Evolutionary conservation across 192 early-diverging fungal species (phyloP).

Genomic region (Umbelopsis ramanniana): DNA sequence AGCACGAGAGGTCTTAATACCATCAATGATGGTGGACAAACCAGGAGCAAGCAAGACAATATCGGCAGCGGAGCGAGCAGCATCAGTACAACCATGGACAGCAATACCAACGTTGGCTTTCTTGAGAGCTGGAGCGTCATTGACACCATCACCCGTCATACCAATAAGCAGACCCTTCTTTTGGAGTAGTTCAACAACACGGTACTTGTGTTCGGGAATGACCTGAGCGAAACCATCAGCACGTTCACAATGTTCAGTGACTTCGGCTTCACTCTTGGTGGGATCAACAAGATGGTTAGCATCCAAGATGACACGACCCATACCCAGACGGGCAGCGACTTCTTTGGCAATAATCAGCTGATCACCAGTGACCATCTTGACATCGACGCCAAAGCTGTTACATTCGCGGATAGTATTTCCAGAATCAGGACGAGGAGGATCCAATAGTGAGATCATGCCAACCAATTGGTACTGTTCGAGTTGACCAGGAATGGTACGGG

Average conservation of each 20-base stretch:
- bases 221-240: conserved; percentile 95
- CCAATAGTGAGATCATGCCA: conserved; percentile 86
- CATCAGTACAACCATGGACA: conserved; percentile 90
- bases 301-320: conserved; percentile 86
- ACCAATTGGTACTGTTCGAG: conserved; percentile 77
- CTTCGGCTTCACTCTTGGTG: conserved; percentile 63
- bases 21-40: conserved; percentile 89
- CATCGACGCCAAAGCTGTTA: conserved; percentile 76
- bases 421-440: conserved; percentile 86
- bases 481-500: conserved; percentile 63
- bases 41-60: conserved; percentile 89
- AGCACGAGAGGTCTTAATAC: conserved; percentile 80
- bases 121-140: conserved; percentile 94
- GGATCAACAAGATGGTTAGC: conserved; percentile 75
- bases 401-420: conserved; percentile 86
- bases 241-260: conserved; percentile 76
- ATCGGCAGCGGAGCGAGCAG: conserved; percentile 89
- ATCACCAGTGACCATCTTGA: conserved; percentile 97
- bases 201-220: conserved; percentile 95
- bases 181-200: conserved; percentile 88
- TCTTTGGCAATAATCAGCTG: conserved; percentile 91
- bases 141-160: conserved; percentile 97
- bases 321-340: conserved; percentile 82
- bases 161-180: conserved; percentile 76
- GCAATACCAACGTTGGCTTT: conserved; percentile 96